Percentiles rank a stretch among this genome's conserved stretches.
Conservation (phyloP, 768 basidiomycete species). For the Pulveroboletus frians region DNA sequence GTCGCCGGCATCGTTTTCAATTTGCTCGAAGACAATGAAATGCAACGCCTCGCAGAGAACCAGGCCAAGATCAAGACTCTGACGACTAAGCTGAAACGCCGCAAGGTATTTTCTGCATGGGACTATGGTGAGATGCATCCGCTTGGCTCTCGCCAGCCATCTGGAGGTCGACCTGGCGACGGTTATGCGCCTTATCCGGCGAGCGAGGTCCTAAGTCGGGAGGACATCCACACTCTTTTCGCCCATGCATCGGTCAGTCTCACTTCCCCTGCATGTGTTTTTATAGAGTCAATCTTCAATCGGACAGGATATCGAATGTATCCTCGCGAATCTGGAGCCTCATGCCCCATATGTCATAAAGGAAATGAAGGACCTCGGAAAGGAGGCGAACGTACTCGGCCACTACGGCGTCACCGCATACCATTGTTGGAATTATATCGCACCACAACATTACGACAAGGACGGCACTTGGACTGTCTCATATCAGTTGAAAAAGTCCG, state of each 20-base stretch:
- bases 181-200: neutral
- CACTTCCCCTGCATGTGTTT: neutral
- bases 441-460: neutral
- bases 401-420: neutral
- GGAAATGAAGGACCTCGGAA: neutral
- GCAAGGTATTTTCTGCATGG: neutral
- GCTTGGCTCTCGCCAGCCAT: neutral
- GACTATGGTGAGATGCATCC: neutral
- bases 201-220: neutral
- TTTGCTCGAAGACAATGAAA: neutral
- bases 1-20: neutral
- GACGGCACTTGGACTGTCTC: slow-evolving; percentile 1
- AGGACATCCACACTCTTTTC: neutral
- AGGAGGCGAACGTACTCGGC: neutral
- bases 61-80: slow-evolving; percentile 2
- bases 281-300: no score
- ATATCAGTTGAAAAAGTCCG: slow-evolving; percentile 6
- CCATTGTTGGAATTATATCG: slow-evolving; percentile 14
- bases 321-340: neutral
- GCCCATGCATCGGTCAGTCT: neutral
- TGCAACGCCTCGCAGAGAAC: neutral
- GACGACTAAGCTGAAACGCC: neutral
- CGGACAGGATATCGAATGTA: neutral
- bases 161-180: neutral
- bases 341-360: neutral